These are phyloP conservation scores for Botrytis deweyae DNA, from an alignment of 2,329 filamentous ascomycete species.

Conservation along the genomic window DNA sequence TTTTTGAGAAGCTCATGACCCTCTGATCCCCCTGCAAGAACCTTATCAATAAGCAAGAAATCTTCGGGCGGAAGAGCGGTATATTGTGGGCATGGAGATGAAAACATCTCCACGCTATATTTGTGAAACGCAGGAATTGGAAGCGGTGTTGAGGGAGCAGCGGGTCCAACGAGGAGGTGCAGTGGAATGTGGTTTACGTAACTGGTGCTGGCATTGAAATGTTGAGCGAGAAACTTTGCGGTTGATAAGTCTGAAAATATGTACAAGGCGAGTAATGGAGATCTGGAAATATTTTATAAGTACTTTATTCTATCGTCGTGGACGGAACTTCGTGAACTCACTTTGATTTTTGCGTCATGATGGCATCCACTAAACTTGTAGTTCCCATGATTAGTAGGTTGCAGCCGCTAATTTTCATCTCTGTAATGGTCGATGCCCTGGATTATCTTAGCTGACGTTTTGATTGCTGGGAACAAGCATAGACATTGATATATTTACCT, in stretches of 20 bases:
- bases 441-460: neutral
- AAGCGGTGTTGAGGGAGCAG: neutral
- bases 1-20: neutral
- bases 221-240: neutral
- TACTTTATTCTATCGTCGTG: neutral
- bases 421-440: neutral
- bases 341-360: neutral
- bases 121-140: neutral
- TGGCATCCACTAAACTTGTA: neutral
- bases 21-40: neutral
- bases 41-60: neutral
- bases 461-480: neutral
- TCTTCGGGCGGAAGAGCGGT: neutral
- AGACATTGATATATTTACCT: neutral
- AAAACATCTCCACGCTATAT: neutral
- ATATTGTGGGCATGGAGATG: neutral
- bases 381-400: neutral
- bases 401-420: neutral
- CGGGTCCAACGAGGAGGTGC: neutral
- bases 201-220: neutral
- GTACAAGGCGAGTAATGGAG: neutral
- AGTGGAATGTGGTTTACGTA: neutral
- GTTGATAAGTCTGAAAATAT: neutral
- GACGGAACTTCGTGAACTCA: neutral
- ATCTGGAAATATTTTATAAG: neutral